Evolutionary conservation across 345 rosid genomes (phyloP).

Genomic region (Pistacia atlantica): DNA sequence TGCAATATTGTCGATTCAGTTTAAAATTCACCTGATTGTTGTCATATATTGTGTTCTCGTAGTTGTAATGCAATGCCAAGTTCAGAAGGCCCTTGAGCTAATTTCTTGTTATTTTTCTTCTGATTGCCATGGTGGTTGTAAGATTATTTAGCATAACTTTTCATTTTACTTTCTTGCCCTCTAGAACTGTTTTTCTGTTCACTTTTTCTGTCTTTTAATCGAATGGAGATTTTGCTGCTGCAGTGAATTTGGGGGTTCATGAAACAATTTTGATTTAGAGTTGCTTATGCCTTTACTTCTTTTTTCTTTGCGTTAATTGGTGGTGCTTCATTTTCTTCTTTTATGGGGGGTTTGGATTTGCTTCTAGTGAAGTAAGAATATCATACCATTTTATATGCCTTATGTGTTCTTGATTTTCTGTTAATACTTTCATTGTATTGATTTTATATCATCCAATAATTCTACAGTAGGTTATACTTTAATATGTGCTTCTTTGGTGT

Average conservation of each 20-base stretch:
- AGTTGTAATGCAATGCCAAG: not conserved
- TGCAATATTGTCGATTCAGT: not conserved
- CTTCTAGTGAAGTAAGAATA: not conserved
- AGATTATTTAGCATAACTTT: not conserved
- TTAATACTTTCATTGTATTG: not conserved
- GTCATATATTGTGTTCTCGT: not conserved
- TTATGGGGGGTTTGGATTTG: not conserved
- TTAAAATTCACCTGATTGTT: not conserved
- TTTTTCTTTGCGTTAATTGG: not conserved
- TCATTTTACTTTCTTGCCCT: not conserved
- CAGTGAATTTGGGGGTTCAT: not conserved
- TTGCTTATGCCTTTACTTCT: not conserved
- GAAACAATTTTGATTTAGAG: not conserved
- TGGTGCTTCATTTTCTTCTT: not conserved
- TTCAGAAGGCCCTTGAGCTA: not conserved
- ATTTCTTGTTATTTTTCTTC: not conserved
- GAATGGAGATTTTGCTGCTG: not conserved
- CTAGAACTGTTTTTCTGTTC: not conserved
- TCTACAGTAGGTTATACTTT: not conserved
- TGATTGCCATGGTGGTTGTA: not conserved
- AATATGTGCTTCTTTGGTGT: conserved; percentile 1
- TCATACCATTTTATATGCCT: not conserved
- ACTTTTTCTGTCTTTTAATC: not conserved
- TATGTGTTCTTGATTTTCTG: not conserved
- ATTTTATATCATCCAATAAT: not conserved